Evolutionary conservation across 108 stramenopile genomes (phyloP), one percentile per base, ranked within the genome.

Genomic region (Fragilariopsis cylindrus): DNA sequence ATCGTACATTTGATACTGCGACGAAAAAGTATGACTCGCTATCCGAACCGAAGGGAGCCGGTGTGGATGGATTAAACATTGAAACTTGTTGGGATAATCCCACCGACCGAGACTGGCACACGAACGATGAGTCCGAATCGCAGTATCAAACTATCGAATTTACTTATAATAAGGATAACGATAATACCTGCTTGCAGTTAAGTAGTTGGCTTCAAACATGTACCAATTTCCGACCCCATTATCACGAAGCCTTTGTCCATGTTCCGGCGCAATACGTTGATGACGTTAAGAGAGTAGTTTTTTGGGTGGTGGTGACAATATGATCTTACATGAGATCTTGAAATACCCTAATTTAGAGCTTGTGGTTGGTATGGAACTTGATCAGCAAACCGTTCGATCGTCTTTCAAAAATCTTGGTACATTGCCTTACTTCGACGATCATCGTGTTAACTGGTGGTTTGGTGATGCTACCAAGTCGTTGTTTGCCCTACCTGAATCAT

Each of bases 371-470:
- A 65, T 88, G 52, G 85, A 90, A 67, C 73, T 83, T 40, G 89
- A 90, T 80, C 86, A 88, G 55, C 76, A 74, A 47, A 82, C 86
- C 4, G 74, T 76, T 44, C 78, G 84, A n/a, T 73, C 68, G 19
- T 71, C 76, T 1, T 84, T 81, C 71, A 69, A 88, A 67, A 80
- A 85, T 75, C 82, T 90, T 66, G 77, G 76, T 60, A 81, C 87
- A 15, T 73, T 82, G 53, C 87, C 89, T 2, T 84, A 88, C 62
- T 86, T 88, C 68, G 79, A 84, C 49, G 81, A 90, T 76, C 74
- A 68, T 15, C 71, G 79, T 66, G 87, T 90, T 8, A 75, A 90
- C 73, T 88, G 87, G 87, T 90, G 89, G 89, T 90, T 82, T 66
- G 87, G 89, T 43, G 89, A 90, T 69, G 82, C 85, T 3, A 77